Evolutionary conservation across 2,329 filamentous ascomycete species (phyloP).

Genomic region (Mycocentrospora acerina): DNA sequence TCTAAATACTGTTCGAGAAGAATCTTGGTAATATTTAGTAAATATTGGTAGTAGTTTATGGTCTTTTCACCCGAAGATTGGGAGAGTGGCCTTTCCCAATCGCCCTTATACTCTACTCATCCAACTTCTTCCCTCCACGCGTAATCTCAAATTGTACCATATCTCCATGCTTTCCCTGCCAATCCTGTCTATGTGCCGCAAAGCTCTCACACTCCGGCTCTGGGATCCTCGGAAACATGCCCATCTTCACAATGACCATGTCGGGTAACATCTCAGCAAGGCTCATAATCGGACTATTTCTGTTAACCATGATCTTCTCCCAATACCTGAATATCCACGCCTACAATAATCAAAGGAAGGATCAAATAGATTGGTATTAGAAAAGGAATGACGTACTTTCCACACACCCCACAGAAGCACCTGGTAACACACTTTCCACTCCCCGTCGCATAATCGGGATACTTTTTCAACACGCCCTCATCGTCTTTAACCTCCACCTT

Average conservation of each 20-base stretch:
- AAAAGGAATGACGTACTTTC: constrained; percentile 21
- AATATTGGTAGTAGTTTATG: too few species aligned
- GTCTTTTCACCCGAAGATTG: too few species aligned
- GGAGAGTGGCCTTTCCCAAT: too few species aligned
- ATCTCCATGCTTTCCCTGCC: constrained; percentile 45
- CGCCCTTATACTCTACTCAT: constrained; percentile 12
- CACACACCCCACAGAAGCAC: constrained; percentile 53
- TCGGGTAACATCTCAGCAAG: constrained; percentile 43
- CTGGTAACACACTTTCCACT: constrained; percentile 51
- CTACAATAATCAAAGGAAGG: too few species aligned
- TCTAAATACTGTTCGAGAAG: constrained; percentile 1
- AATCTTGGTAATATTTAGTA: background rate
- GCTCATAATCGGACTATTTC: constrained; percentile 51
- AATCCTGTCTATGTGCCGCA: constrained; percentile 46
- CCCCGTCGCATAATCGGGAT: constrained; percentile 47
- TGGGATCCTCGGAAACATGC: constrained; percentile 52
- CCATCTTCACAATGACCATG: constrained; percentile 54
- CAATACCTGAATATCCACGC: too few species aligned
- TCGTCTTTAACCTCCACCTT: constrained; percentile 51
- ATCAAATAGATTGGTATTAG: too few species aligned
- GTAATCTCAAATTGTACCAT: constrained; percentile 44
- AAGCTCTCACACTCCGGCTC: constrained; percentile 51
- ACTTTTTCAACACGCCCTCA: constrained; percentile 49
- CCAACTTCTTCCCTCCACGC: constrained; percentile 42
- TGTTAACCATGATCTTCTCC: background rate